phyloP scores from a whole-genome alignment of 495 filamentous ascomycete species.

The Podospora pseudopauciseta region DNA sequence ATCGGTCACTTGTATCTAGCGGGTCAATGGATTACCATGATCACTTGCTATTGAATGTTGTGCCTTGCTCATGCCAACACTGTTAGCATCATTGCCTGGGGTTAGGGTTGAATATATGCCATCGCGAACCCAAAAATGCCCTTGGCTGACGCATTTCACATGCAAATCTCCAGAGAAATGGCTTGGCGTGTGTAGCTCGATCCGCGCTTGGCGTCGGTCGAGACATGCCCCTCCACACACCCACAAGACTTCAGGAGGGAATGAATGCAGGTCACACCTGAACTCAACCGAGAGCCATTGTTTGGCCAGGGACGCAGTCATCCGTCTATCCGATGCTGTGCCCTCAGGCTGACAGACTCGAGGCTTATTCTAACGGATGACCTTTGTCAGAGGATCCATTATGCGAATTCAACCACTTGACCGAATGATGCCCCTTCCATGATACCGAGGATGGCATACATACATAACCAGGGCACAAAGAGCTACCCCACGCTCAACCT shows the following conservation, averaged over 20 bases:
- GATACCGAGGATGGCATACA: constrained; percentile 12
- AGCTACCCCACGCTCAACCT: constrained; percentile 2
- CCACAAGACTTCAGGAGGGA: background rate
- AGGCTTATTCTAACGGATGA: background rate
- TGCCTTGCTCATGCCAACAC: background rate
- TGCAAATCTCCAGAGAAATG: background rate
- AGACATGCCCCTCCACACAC: background rate
- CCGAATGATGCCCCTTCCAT: constrained; percentile 14
- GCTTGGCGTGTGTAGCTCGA: background rate
- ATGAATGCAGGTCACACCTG: background rate
- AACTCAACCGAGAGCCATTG: background rate
- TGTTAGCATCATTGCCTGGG: background rate
- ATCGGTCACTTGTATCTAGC: background rate
- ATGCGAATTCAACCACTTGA: background rate
- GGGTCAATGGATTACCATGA: background rate
- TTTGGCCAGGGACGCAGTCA: background rate
- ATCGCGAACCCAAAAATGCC: background rate
- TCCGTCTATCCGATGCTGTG: background rate
- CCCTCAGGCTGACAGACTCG: background rate
- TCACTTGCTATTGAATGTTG: background rate
- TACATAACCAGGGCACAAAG: background rate
- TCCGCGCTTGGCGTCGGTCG: background rate
- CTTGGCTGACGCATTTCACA: constrained; percentile 4
- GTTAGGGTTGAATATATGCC: background rate
- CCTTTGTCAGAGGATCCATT: background rate